Evolutionary conservation across 148 eudicot species (phyloP).

Genomic region (Bassia scoparia): DNA sequence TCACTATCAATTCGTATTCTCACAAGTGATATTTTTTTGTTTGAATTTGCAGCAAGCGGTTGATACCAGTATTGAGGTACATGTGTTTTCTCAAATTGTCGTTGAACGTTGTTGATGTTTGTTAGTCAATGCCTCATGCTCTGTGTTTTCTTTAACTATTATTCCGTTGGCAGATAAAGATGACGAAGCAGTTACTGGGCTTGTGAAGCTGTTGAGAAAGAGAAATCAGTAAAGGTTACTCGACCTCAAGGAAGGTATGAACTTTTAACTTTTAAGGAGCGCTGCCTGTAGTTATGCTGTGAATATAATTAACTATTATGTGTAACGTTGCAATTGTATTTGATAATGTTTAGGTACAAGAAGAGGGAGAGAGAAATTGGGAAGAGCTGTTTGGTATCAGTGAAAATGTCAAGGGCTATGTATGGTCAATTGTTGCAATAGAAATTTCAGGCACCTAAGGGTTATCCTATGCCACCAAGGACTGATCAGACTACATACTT

Average conservation of each 20-base stretch:
- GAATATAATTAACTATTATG: neutral
- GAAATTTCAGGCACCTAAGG: constrained; percentile 80
- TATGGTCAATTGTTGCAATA: constrained; percentile 87
- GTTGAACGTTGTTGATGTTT: neutral
- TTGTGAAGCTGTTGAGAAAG: constrained; percentile 27
- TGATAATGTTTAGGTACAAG: constrained; percentile 52
- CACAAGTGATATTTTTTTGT: too few species aligned
- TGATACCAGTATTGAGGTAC: constrained; percentile 36
- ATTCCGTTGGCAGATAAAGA: constrained; percentile 32
- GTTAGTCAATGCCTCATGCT: neutral
- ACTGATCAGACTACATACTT: constrained; percentile 39
- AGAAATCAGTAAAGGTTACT: constrained; percentile 51
- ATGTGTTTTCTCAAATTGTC: neutral
- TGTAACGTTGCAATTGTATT: neutral
- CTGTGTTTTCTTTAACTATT: neutral
- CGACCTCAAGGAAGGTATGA: constrained; percentile 90
- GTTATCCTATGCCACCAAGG: constrained; percentile 71
- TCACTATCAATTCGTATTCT: too few species aligned
- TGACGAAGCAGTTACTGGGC: too few species aligned
- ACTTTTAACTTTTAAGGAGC: neutral
- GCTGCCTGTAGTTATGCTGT: too few species aligned
- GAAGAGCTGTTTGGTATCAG: constrained; percentile 56
- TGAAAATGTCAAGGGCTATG: constrained; percentile 86
- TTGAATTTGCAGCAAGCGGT: constrained; percentile 62
- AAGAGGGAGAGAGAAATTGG: constrained; percentile 79